Base-by-base conservation (phyloP, 78 protist genomes). In the Dictyostelium citrinum region DNA sequence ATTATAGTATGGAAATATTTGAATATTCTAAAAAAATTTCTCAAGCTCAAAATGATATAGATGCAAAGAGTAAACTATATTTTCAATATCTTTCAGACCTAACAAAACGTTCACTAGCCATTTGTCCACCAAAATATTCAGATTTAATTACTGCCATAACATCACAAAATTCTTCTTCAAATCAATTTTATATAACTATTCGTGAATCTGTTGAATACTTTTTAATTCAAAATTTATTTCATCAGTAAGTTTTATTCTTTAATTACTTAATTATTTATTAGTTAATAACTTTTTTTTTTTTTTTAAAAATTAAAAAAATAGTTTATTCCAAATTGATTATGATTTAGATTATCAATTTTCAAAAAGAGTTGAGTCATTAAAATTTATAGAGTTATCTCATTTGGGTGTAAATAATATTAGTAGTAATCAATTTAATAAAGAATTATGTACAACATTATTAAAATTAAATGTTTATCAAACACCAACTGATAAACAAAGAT, bases 401-500 rank as follows among this genome's bases (percentile, higher is more conserved):
- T 77, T 86, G n/a, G 83, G 92, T 61, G 24, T 86, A 31, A 8
- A 16, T 16, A 77, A 39, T 61, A 49, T 2, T 49, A 3, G 67
- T 55, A 6, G 77, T 12, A 61, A 10, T 12, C n/a, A 35, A 7
- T 31, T 14, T 35, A 29, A 43, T 68, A 43, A 12, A 71, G 7
- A 27, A 49, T 27, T 46, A 46, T 43, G 46, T 20, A 37, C 24
- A 29, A 24, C 51, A 55, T 84, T 51, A 49, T 49, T 55, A 43
- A 74, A 60, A 43, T 10, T 86, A 11, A 83, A 83, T 77, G 31
- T 70, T 29, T 77, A 86, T 77, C 92, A 86, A 61, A 77, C 81
- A 35, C 92, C 92, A 64, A n/a, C n/a, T 3, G 84, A 86, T 39
- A 86, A 86, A 72, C 33, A 49, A 45, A 86, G 92, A 86, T 86